A percentile compares a stretch with the other conserved stretches of the same genome.
Evolutionary conservation across 306 rosid species (phyloP).

Genomic region (Cicer judaicum): DNA sequence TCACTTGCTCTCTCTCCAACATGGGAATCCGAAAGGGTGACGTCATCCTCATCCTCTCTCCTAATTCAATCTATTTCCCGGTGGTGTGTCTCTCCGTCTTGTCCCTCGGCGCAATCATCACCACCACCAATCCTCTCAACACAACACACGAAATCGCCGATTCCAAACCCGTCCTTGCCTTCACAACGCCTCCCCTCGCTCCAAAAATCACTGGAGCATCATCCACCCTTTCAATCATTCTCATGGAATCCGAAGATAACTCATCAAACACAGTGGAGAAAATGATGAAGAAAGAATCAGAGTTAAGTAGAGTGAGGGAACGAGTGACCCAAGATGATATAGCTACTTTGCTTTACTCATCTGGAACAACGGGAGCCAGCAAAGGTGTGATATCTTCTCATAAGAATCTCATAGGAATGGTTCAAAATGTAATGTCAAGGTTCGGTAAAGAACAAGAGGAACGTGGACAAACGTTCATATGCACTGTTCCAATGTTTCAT

Average conservation of each 20-base stretch:
- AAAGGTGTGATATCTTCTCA: slow-evolving; percentile 94
- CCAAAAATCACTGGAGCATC: slow-evolving; percentile 60
- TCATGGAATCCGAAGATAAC: slow-evolving; percentile 46
- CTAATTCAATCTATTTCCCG: slow-evolving; percentile 79
- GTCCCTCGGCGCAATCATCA: slow-evolving; percentile 85
- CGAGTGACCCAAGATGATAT: slow-evolving; percentile 74
- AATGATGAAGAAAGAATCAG: slow-evolving; percentile 60
- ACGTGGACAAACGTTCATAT: slow-evolving; percentile 59
- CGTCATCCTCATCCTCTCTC: slow-evolving; percentile 82
- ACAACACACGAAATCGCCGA: slow-evolving; percentile 76
- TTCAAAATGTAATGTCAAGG: slow-evolving; percentile 53
- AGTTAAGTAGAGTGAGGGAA: slow-evolving; percentile 36
- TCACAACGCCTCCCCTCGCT: slow-evolving; percentile 61
- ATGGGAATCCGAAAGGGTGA: slow-evolving; percentile 76
- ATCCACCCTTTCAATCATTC: slow-evolving; percentile 57
- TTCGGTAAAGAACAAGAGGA: slow-evolving; percentile 42
- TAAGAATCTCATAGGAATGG: slow-evolving; percentile 70
- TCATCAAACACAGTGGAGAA: slow-evolving; percentile 35
- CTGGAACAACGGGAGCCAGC: slow-evolving; percentile 89
- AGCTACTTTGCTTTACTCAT: slow-evolving; percentile 83
- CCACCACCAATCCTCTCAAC: slow-evolving; percentile 93
- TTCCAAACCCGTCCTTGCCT: slow-evolving; percentile 74
- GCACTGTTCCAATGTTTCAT: slow-evolving; percentile 94
- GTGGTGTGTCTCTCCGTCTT: slow-evolving; percentile 79
- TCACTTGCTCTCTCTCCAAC: slow-evolving; percentile 61